Evolutionary conservation across 495 filamentous ascomycete species (phyloP).

Genomic region (Tuber aestivum): DNA sequence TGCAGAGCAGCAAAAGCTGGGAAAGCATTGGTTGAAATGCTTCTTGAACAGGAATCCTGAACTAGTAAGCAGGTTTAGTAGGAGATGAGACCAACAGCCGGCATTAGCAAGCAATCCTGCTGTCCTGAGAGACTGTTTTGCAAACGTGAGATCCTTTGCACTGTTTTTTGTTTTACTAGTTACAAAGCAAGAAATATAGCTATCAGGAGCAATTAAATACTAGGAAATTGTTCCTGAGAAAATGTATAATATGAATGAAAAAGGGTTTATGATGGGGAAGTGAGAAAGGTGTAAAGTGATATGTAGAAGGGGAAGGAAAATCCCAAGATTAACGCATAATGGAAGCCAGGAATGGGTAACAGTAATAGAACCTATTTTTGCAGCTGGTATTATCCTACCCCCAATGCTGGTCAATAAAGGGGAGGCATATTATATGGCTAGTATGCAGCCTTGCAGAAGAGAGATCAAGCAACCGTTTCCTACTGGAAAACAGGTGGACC

Average conservation of each 20-base stretch:
- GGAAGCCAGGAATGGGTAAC: conserved; percentile 6
- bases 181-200: background rate
- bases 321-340: conserved; percentile 3
- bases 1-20: background rate
- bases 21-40: conserved; percentile 7
- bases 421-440: conserved; percentile 10
- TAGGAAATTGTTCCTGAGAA: too few species aligned
- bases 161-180: conserved; percentile 8
- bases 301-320: conserved; percentile 1
- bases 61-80: conserved; percentile 4
- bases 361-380: conserved; percentile 7
- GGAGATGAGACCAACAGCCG: background rate
- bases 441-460: background rate
- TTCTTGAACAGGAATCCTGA: conserved; percentile 16
- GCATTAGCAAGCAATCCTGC: conserved; percentile 15
- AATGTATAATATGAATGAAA: too few species aligned
- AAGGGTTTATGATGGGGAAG: too few species aligned
- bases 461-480: conserved; percentile 7
- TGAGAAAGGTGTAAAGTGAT: too few species aligned
- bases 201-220: too few species aligned
- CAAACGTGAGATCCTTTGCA: too few species aligned
- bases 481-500: conserved; percentile 15
- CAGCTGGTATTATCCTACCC: background rate
- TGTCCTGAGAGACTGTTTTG: too few species aligned
- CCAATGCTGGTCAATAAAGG: conserved; percentile 22